Conservation (phyloP, 441 rosid species). For the Pelargonium australe region DNA sequence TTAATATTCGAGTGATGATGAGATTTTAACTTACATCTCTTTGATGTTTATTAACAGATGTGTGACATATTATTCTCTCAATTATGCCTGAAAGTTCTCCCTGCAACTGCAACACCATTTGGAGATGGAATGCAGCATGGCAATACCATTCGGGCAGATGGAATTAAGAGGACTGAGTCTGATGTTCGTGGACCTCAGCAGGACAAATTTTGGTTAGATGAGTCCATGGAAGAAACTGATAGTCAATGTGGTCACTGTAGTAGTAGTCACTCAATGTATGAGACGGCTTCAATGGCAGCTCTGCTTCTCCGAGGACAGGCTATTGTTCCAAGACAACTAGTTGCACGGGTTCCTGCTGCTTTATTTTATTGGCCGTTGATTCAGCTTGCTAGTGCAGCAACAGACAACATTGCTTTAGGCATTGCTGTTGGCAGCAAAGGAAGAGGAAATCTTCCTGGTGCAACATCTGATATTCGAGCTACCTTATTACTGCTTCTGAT, state of each 20-base stretch:
- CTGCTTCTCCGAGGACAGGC: slow-evolving; percentile 88
- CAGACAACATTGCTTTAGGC: slow-evolving; percentile 91
- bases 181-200: slow-evolving; percentile 37
- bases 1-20: too few relatives aligned
- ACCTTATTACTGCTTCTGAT: slow-evolving; percentile 81
- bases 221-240: slow-evolving; percentile 45
- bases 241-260: slow-evolving; percentile 36
- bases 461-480: slow-evolving; percentile 92
- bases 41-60: slow-evolving; percentile 58
- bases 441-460: slow-evolving; percentile 94
- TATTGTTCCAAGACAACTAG: slow-evolving; percentile 87
- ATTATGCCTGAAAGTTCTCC: slow-evolving; percentile 85
- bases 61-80: slow-evolving; percentile 96
- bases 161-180: slow-evolving; percentile 36
- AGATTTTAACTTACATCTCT: slow-evolving; percentile 7
- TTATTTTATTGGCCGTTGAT: slow-evolving; percentile 96
- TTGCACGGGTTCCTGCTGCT: slow-evolving; percentile 89
- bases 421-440: slow-evolving; percentile 99
- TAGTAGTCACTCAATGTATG: slow-evolving; percentile 35
- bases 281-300: slow-evolving; percentile 90
- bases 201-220: slow-evolving; percentile 31
- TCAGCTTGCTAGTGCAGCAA: slow-evolving; percentile 95
- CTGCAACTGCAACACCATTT: slow-evolving; percentile 38
- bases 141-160: slow-evolving; percentile 29
- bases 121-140: slow-evolving; percentile 39